Evolutionary conservation across 1,139 yeast genomes (phyloP), one percentile per base, ranked within the genome.

Genomic region (Diutina mesorugosa): DNA sequence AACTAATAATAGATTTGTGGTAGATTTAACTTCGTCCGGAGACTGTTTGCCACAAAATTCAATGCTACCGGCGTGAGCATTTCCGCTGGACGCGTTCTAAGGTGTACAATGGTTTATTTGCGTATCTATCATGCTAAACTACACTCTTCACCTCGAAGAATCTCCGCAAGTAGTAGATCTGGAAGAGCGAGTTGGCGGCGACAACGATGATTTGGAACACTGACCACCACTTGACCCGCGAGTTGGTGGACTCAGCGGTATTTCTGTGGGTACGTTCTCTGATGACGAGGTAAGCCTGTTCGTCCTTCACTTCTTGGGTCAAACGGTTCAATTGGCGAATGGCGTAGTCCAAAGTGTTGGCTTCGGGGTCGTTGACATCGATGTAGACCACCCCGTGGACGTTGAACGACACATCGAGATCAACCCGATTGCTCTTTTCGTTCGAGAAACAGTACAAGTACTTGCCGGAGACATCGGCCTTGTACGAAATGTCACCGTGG

Each of bases 151-250:
- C 98, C 73, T 93, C 99, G 68, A 93, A 93, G 74, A 93, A 93
- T 65, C 98, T 82, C 74, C 87, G 90, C 73, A 93, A 80, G 74
- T 90, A 93, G 74, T 87, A 88, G 62, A 93, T 90, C 72, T 93
- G 99, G 83, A 93, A 93, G 57, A 91, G 64, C 38, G 96, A 88
- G 77, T 90, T 93, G 61, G 80, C 82, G 51, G 86, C 87, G 55
- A 93, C 97, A 60, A 93, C 91, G 58, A 85, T 66, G 61, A 93
- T 77, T 74, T 93, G 99, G 79, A 91, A 87, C 47, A 89, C 79
- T 35, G 96, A 88, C 99, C 99, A 93, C 90, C 95, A 93, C 73
- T 93, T 93, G 65, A 93, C 98, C 68, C 99, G 84, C 58, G 95
- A 86, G 72, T 93, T 93, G 56, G 99, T 93, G 35, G 96, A 87